Percentiles rank a stretch among this genome's conserved stretches.
phyloP scores from a whole-genome alignment of 2,329 filamentous ascomycete genomes.

The Chaetomium strumarium region DNA sequence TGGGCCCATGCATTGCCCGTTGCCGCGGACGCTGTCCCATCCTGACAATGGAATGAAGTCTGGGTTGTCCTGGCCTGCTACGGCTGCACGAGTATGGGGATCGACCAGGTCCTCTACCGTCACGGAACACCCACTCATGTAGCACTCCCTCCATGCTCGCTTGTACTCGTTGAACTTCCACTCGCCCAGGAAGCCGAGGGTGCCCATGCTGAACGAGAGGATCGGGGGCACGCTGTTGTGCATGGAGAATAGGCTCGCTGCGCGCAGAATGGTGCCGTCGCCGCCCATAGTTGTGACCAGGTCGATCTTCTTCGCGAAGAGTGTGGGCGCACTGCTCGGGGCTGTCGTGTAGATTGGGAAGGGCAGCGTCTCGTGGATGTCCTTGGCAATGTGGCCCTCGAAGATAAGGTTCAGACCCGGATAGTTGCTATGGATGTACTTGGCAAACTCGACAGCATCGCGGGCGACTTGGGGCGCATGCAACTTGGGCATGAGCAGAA shows the following conservation, averaged over 20 bases:
- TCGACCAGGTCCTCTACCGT: slow-evolving; percentile 39
- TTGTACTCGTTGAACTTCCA: slow-evolving; percentile 96
- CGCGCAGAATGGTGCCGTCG: slow-evolving; percentile 84
- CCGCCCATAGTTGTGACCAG: slow-evolving; percentile 86
- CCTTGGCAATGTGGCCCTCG: slow-evolving; percentile 66
- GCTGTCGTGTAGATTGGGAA: slow-evolving; percentile 67
- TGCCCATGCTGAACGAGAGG: slow-evolving; percentile 94
- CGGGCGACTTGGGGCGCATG: slow-evolving; percentile 47
- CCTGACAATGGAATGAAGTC: slow-evolving; percentile 19
- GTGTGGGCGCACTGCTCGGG: slow-evolving; percentile 37
- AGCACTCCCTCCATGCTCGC: slow-evolving; percentile 84
- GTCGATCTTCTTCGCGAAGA: slow-evolving; percentile 75
- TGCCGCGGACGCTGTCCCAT: slow-evolving; percentile 74
- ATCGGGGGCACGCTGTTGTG: slow-evolving; percentile 80
- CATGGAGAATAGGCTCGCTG: slow-evolving; percentile 79
- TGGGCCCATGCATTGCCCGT: slow-evolving; percentile 77
- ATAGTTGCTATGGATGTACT: slow-evolving; percentile 74
- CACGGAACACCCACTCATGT: slow-evolving; percentile 64
- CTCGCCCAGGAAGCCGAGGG: slow-evolving; percentile 87
- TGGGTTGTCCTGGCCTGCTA: slow-evolving; percentile 24
- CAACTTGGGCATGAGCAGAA: slow-evolving; percentile 55
- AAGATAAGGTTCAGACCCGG: slow-evolving; percentile 76
- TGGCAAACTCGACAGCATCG: slow-evolving; percentile 52
- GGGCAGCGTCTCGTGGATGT: slow-evolving; percentile 62
- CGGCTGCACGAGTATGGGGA: slow-evolving; percentile 36